phyloP scores from a whole-genome alignment of 2,329 filamentous ascomycete species.

The Colletotrichum trifolii region DNA sequence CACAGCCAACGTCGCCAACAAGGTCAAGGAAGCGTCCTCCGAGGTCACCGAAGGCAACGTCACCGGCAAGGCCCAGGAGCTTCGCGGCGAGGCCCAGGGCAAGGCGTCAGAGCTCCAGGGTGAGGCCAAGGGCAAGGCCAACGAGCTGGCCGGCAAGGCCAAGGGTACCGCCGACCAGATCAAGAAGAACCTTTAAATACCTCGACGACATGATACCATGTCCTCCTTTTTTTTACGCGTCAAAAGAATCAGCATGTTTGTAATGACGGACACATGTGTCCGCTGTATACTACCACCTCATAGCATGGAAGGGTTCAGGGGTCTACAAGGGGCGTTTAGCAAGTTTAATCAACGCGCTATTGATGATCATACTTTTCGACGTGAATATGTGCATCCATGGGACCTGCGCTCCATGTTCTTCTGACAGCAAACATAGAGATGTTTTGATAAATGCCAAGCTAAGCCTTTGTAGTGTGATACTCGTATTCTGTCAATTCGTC shows the following conservation, averaged over 20 bases:
- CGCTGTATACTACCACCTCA: slow-evolving; percentile 31
- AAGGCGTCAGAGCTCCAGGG: slow-evolving; percentile 52
- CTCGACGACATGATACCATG: background rate
- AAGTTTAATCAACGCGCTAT: slow-evolving; percentile 10
- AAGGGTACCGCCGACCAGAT: slow-evolving; percentile 56
- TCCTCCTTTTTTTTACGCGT: background rate
- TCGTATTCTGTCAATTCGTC: too few species aligned
- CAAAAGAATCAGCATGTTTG: slow-evolving; percentile 7
- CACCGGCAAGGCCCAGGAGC: slow-evolving; percentile 50
- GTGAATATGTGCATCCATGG: too few species aligned
- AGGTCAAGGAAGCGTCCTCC: slow-evolving; percentile 59
- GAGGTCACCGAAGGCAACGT: slow-evolving; percentile 51
- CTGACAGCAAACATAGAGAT: too few species aligned
- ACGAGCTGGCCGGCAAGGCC: slow-evolving; percentile 52
- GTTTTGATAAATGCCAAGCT: too few species aligned
- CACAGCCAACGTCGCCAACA: slow-evolving; percentile 53
- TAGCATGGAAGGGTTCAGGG: slow-evolving; percentile 30
- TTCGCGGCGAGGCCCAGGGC: slow-evolving; percentile 52
- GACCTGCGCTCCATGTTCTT: too few species aligned
- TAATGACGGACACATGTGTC: slow-evolving; percentile 1
- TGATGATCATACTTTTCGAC: background rate
- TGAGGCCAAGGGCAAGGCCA: slow-evolving; percentile 47
- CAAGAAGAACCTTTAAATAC: slow-evolving; percentile 44
- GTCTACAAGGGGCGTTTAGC: slow-evolving; percentile 24
- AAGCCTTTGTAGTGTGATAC: too few species aligned